phyloP scores from a whole-genome alignment of 2,329 filamentous ascomycete genomes.

The Beauveria medogensis region DNA sequence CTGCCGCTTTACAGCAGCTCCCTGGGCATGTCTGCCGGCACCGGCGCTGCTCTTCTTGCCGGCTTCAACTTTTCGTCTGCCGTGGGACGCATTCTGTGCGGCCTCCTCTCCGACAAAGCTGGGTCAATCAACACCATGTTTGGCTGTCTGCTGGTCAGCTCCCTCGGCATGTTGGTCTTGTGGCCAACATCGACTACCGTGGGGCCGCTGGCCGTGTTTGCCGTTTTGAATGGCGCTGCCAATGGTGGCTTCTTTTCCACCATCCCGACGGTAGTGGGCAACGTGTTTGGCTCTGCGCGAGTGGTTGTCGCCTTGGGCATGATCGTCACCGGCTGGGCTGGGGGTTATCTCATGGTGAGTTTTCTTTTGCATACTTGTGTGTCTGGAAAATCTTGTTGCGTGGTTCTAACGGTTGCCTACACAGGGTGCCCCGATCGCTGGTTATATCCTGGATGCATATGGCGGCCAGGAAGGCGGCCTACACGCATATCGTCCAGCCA shows the following conservation, averaged over 20 bases:
- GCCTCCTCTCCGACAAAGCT: constrained; percentile 41
- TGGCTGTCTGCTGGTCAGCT: constrained; percentile 38
- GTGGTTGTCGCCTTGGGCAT: constrained; percentile 53
- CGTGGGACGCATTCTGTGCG: constrained; percentile 43
- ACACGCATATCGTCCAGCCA: constrained; percentile 49
- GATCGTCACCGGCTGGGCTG: constrained; percentile 52
- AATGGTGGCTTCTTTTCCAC: constrained; percentile 55
- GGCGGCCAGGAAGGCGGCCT: constrained; percentile 42
- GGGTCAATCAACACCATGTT: constrained; percentile 47
- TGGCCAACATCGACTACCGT: constrained; percentile 49
- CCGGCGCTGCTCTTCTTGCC: constrained; percentile 47
- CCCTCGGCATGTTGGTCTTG: constrained; percentile 47
- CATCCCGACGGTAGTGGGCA: constrained; percentile 52
- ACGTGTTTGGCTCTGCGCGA: constrained; percentile 47
- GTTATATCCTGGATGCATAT: constrained; percentile 48
- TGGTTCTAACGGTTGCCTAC: constrained; percentile 8
- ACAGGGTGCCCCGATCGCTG: constrained; percentile 50
- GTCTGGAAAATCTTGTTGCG: neutral
- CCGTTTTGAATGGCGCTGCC: constrained; percentile 47
- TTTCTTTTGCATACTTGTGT: neutral
- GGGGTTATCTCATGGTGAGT: constrained; percentile 51
- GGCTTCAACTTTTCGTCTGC: constrained; percentile 52
- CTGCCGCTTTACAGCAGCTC: constrained; percentile 45
- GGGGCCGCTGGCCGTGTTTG: constrained; percentile 44
- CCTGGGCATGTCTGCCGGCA: constrained; percentile 39